These are phyloP conservation scores for Beta vulgaris DNA, from an alignment of 148 eudicot genomes.

Conservation along the genomic window DNA sequence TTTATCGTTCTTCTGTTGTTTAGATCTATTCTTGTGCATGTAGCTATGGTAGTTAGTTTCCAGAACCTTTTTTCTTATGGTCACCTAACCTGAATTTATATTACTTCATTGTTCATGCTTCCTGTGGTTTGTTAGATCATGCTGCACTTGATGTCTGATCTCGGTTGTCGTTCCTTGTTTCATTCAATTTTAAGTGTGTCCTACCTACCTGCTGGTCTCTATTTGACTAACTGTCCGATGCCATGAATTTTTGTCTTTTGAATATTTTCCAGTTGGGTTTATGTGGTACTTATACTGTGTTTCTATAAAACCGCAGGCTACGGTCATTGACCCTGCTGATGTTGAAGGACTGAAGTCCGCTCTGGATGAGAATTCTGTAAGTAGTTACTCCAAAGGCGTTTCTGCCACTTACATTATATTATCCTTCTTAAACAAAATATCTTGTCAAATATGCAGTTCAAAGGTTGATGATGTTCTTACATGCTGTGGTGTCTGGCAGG, in stretches of 20 bases:
- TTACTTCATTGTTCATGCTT: neutral
- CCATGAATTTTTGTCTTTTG: neutral
- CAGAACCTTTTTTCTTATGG: neutral
- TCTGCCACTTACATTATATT: too few relatives aligned
- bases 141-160: neutral
- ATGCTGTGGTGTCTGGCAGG: constrained; percentile 25
- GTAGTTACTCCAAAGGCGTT: constrained; percentile 15
- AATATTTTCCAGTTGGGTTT: neutral
- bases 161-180: neutral
- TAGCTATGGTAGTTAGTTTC: neutral
- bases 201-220: neutral
- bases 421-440: too few relatives aligned
- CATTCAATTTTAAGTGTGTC: neutral
- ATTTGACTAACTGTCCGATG: too few relatives aligned
- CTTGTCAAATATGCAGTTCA: neutral
- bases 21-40: neutral
- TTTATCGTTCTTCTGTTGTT: neutral
- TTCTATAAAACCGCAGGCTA: constrained; percentile 45
- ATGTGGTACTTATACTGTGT: neutral
- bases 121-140: neutral
- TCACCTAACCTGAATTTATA: neutral
- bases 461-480: neutral
- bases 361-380: constrained; percentile 59
- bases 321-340: constrained; percentile 91
- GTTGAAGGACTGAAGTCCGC: constrained; percentile 63